Base-by-base conservation (phyloP, 169 alveolate species). In the Amoebophrya sp. region DNA sequence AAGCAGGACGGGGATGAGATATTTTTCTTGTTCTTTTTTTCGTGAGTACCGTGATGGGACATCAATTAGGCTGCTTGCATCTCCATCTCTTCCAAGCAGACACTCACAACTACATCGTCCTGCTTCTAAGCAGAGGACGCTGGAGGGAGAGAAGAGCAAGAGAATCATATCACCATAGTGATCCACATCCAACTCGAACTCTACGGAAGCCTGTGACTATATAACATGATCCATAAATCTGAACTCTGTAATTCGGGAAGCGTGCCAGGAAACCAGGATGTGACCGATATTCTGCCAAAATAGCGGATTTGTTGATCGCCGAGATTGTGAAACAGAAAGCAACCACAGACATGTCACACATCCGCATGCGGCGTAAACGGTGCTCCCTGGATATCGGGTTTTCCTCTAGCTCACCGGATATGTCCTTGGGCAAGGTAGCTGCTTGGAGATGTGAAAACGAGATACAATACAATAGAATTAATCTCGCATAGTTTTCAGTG, bases 41-140 rank as follows among this genome's bases (percentile, higher is more conserved):
- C n/a, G n/a, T n/a, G n/a, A n/a, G n/a, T n/a, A n/a, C n/a, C n/a
- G n/a, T n/a, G n/a, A n/a, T 93, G 89, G 40, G 95, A 93, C 53
- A 93, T 41, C 92, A 95, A 91, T 83, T 95, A 94, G 14, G 94
- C 93, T 23, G 96, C 95, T 89, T 93, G 95, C 0, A 95, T 94
- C 93, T 94, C 93, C 77, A 93, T 96, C 94, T n/a, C n/a, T n/a
- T n/a, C n/a, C n/a, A n/a, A n/a, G n/a, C n/a, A n/a, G n/a, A n/a
- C n/a, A n/a, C n/a, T n/a, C n/a, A n/a, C n/a, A n/a, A n/a, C n/a
- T n/a, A n/a, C n/a, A n/a, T n/a, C n/a, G n/a, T n/a, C n/a, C n/a
- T n/a, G n/a, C n/a, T n/a, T n/a, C n/a, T n/a, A n/a, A n/a, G n/a
- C n/a, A n/a, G n/a, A n/a, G n/a, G n/a, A n/a, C n/a, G n/a, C n/a